These are phyloP conservation scores for Borealophlyctis nickersoniae DNA, from an alignment of 192 early-diverging fungal genomes.

Conservation along the genomic window DNA sequence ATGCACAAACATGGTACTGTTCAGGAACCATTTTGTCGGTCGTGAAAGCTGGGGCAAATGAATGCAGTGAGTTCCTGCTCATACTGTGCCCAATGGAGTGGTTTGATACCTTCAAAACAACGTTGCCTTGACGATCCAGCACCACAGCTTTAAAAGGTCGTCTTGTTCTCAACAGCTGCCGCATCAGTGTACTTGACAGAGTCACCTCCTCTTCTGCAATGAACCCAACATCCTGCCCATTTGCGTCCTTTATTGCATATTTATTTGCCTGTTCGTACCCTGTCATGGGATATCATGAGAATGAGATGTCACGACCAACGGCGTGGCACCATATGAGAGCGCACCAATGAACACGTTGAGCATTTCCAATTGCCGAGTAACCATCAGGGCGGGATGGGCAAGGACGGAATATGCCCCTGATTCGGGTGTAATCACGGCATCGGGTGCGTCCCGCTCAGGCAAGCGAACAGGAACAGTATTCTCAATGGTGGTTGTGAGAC, in stretches of 20 bases:
- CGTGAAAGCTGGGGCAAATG: constrained; percentile 27
- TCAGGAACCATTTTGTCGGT: constrained; percentile 73
- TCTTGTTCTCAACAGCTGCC: constrained; percentile 73
- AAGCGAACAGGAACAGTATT: constrained; percentile 8
- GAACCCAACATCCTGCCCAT: constrained; percentile 59
- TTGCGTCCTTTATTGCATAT: constrained; percentile 70
- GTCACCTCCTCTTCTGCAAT: constrained; percentile 75
- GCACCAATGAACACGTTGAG: constrained; percentile 66
- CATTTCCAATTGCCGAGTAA: constrained; percentile 79
- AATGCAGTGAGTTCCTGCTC: constrained; percentile 1
- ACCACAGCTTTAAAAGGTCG: constrained; percentile 73
- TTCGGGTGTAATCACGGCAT: constrained; percentile 13
- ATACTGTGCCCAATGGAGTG: too few relatives aligned
- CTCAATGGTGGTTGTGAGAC: constrained; percentile 8
- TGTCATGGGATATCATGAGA: constrained; percentile 24
- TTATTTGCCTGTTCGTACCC: constrained; percentile 87
- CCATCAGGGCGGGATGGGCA: constrained; percentile 58
- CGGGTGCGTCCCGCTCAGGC: constrained; percentile 10
- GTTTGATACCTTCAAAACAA: constrained; percentile 67
- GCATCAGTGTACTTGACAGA: constrained; percentile 55
- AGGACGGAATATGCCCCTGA: constrained; percentile 28
- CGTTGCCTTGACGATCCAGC: constrained; percentile 66
- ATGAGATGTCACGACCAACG: background rate
- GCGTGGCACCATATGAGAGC: constrained; percentile 5
- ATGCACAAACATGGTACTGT: constrained; percentile 67